Conservation (phyloP, 2,329 filamentous ascomycete species). For the Cadophora sp. region DNA sequence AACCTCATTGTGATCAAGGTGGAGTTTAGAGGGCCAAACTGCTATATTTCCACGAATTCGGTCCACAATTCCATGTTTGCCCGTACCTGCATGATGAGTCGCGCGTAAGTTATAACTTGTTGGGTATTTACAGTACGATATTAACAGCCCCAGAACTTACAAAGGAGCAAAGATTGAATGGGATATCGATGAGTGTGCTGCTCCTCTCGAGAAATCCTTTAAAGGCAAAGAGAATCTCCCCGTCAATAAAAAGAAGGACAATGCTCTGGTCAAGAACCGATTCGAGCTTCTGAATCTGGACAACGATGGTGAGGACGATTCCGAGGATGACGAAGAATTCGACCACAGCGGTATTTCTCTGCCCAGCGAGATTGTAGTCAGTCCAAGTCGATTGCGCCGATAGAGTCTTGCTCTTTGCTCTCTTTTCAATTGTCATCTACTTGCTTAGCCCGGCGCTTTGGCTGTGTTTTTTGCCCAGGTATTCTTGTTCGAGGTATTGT, state of each 20-base stretch:
- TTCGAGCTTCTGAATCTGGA: constrained; percentile 66
- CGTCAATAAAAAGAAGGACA: constrained; percentile 47
- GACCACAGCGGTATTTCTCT: constrained; percentile 30
- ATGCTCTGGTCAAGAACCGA: constrained; percentile 58
- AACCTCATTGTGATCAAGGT: constrained; percentile 75
- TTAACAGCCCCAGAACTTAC: constrained; percentile 60
- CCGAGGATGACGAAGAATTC: constrained; percentile 33
- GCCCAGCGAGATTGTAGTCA: constrained; percentile 3
- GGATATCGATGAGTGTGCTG: constrained; percentile 74
- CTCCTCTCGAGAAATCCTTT: constrained; percentile 40
- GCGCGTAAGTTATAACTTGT: constrained; percentile 25
- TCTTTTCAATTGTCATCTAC: not conserved
- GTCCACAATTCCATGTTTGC: constrained; percentile 78
- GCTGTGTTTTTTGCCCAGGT: not conserved
- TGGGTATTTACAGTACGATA: not conserved
- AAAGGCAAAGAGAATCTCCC: constrained; percentile 39
- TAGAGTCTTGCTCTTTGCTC: not conserved
- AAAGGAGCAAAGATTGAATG: constrained; percentile 74
- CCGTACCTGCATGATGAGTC: constrained; percentile 77
- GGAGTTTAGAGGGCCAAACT: constrained; percentile 62
- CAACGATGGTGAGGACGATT: constrained; percentile 47
- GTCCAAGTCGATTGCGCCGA: not conserved
- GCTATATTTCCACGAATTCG: constrained; percentile 77
- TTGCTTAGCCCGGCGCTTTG: not conserved
- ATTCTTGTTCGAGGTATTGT: not conserved